A percentile compares a stretch with the other conserved stretches of the same genome.
Conservation (phyloP, 257 asterid genomes). For the Salvia miltiorrhiza region DNA sequence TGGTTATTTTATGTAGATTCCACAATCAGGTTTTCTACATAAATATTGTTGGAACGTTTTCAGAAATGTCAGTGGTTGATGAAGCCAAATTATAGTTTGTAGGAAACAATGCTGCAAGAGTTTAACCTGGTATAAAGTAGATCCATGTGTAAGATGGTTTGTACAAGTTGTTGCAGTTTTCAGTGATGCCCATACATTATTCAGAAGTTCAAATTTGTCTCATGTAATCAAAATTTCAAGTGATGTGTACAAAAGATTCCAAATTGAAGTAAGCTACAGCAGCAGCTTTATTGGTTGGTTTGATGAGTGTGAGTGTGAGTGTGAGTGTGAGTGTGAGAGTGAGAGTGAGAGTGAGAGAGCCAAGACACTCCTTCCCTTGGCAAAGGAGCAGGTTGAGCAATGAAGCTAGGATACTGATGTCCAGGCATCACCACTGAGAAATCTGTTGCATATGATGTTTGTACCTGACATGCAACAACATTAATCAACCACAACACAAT, state of each 20-base stretch:
- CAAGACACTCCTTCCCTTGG: constrained; percentile 63
- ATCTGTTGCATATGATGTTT: constrained; percentile 45
- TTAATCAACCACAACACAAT: neutral
- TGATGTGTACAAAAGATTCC: neutral
- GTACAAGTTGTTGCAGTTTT: neutral
- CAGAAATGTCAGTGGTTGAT: neutral
- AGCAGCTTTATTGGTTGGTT: neutral
- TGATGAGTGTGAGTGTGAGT: neutral
- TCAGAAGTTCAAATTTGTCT: neutral
- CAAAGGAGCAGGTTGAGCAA: constrained; percentile 83
- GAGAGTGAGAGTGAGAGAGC: constrained; percentile 32
- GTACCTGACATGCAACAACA: constrained; percentile 33
- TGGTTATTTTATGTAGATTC: constrained; percentile 19
- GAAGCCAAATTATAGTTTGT: neutral
- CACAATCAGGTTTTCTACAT: constrained; percentile 6
- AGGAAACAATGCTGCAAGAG: neutral
- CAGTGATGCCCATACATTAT: neutral
- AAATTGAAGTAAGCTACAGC: neutral
- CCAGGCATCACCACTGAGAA: constrained; percentile 88
- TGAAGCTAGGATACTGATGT: constrained; percentile 72
- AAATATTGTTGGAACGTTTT: constrained; percentile 4
- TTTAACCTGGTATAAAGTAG: neutral
- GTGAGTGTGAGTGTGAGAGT: neutral
- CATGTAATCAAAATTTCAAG: neutral
- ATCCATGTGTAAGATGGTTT: neutral